Evolutionary conservation across 768 basidiomycete species (phyloP), one percentile per base, ranked within the genome.

Genomic region (Suillus decipiens): DNA sequence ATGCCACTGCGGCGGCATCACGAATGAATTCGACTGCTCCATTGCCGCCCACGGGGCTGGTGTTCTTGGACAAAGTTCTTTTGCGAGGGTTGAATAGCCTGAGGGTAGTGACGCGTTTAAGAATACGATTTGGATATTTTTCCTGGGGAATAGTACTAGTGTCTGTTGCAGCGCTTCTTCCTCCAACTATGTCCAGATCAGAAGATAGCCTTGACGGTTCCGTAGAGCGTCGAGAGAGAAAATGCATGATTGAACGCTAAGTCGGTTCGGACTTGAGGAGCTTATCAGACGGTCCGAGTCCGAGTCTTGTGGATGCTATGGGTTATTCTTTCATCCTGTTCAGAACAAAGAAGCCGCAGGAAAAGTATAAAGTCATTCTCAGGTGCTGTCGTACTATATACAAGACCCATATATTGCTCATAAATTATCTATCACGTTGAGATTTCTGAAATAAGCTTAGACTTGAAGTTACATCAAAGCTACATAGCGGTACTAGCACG

Each of bases 161-260:
- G 24, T 66, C 63, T 12, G 65, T 17, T 31, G 54, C 60, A 59
- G 24, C 24, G 24, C 39, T 59, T 17, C 42, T 59, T 36, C 34
- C 57, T 19, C 59, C 60, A 37, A 51, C 60, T 14, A 47, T 60
- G 22, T 56, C 36, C 58, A 37, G 57, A 19, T 67, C 63, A 43
- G 39, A 66, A 53, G 53, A 50, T 3, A 53, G 34, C 17, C 48
- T 59, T 33, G 66, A 31, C 45, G 73, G 73, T 50, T 75, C 73
- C 45, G 68, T 65, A 48, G 67, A 64, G 36, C 73, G 73, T 55
- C 75, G 70, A 37, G 70, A 67, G 66, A 75, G 70, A 67, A 76
- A 75, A 15, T 61, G 65, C 73, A 75, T 74, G 59, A 54, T 37
- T 34, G 53, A 22, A 55, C 19, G 31, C 61, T 42, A 61, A 60